Percentiles rank a stretch among this genome's conserved stretches.
phyloP scores from a whole-genome alignment of 805 yeast species.

The Ogataea sp. region DNA sequence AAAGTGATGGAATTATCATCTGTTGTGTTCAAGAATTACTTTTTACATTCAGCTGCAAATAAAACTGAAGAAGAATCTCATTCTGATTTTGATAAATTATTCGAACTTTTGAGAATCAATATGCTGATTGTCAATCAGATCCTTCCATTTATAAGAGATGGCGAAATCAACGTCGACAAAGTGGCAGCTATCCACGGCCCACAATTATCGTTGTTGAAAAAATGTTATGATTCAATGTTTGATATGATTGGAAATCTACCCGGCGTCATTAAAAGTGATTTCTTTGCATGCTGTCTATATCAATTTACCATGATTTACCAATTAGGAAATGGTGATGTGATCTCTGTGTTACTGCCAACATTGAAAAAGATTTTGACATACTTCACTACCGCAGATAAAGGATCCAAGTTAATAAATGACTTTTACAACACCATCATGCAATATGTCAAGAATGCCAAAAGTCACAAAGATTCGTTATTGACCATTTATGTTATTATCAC shows the following conservation, averaged over 20 bases:
- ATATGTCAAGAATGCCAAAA: slow-evolving; percentile 12
- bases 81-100: slow-evolving; percentile 65
- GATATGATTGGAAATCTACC: slow-evolving; percentile 62
- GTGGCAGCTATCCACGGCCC: slow-evolving; percentile 12
- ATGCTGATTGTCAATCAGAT: slow-evolving; percentile 53
- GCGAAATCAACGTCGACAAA: slow-evolving; percentile 24
- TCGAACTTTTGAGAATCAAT: slow-evolving; percentile 69
- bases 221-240: slow-evolving; percentile 43
- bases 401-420: slow-evolving; percentile 16
- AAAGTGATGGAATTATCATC: slow-evolving; percentile 40
- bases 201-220: slow-evolving; percentile 38
- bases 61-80: slow-evolving; percentile 33
- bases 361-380: slow-evolving; percentile 33
- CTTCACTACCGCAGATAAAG: slow-evolving; percentile 11
- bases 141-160: slow-evolving; percentile 51
- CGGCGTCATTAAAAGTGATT: slow-evolving; percentile 56
- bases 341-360: slow-evolving; percentile 45
- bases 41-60: slow-evolving; percentile 26
- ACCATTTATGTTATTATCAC: slow-evolving; percentile 37
- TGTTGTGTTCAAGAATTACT: slow-evolving; percentile 35
- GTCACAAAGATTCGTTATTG: slow-evolving; percentile 29
- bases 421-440: slow-evolving; percentile 31
- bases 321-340: slow-evolving; percentile 29
- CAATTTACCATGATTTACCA: slow-evolving; percentile 52
- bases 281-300: slow-evolving; percentile 61